Evolutionary conservation across 2,329 filamentous ascomycete species (phyloP), one percentile per base, ranked within the genome.

Genomic region (Annulohypoxylon truncatum): DNA sequence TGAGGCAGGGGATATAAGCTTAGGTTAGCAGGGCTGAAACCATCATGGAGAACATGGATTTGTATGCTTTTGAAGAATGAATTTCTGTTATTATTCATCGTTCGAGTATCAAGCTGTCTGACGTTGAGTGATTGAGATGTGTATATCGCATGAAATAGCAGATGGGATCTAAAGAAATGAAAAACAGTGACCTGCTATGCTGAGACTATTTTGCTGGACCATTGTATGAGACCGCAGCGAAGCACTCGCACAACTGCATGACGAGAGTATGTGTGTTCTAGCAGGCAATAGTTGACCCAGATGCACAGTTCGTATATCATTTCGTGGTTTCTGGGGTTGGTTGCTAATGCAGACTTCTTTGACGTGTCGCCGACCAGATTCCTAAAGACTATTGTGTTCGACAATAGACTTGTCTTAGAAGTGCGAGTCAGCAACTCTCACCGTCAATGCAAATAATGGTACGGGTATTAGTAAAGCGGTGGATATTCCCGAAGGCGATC

Each of bases 11-110:
- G 31, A 50, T 5, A 10, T 28, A 28, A 31, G 40, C 24, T 29
- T 54, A 31, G 24, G 51, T 62, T 60, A 57, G 48, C 61, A 67
- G 47, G 64, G 64, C 67, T 69, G 67, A 69, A 69, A 69, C 67
- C n/a, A 26, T 51, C 33, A 57, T 58, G n/a, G 35, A 47, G 33
- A 48, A 50, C 29, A 31, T 46, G 60, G 53, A 29, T 57, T 18
- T 26, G 42, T 40, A 53, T 42, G n/a, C 13, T 58, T 53, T 9
- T 29, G 12, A n/a, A 1, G 24, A 52, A 15, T 50, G 12, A n/a
- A 44, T 9, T 29, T 10, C 9, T 58, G 24, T 44, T 12, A 44
- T 42, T 22, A 9, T 40, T 12, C 26, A 50, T 63, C 35, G 35
- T 61, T 68, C 58, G 62, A 60, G 48, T 47, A 35, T 50, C 28